Conservation (phyloP, 805 yeast genomes). For the Candida sakaeoensis region DNA sequence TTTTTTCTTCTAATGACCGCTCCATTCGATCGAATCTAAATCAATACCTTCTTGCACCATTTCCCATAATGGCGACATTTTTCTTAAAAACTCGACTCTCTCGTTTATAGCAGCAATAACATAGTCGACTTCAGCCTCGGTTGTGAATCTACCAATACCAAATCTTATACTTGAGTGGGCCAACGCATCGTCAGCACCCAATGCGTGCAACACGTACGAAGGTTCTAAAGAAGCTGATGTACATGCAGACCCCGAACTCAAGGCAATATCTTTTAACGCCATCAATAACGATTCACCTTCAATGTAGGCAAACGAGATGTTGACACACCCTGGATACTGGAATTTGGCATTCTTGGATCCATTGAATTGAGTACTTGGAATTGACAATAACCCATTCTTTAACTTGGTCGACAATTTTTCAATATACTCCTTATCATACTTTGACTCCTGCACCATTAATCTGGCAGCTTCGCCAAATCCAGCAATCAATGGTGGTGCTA, state of each 20-base stretch:
- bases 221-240: slow-evolving; percentile 98
- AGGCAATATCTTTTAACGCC: slow-evolving; percentile 96
- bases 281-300: slow-evolving; percentile 96
- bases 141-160: slow-evolving; percentile 95
- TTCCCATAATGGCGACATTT: slow-evolving; percentile 95
- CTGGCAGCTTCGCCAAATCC: slow-evolving; percentile 98
- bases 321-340: slow-evolving; percentile 89
- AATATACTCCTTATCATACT: slow-evolving; percentile 70
- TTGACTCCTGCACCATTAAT: slow-evolving; percentile 69
- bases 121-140: slow-evolving; percentile 93
- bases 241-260: slow-evolving; percentile 96
- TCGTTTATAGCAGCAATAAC: slow-evolving; percentile 84
- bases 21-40: slow-evolving; percentile 91
- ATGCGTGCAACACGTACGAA: slow-evolving; percentile 90
- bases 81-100: slow-evolving; percentile 87
- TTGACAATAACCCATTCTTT: slow-evolving; percentile 64
- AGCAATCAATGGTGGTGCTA: slow-evolving; percentile 92
- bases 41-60: slow-evolving; percentile 99
- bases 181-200: slow-evolving; percentile 96
- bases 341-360: slow-evolving; percentile 59
- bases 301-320: slow-evolving; percentile 92
- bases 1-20: slow-evolving; percentile 94
- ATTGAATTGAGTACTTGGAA: slow-evolving; percentile 86
- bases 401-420: slow-evolving; percentile 67
- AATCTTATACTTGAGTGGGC: slow-evolving; percentile 98